Evolutionary conservation across 129 eudicot genomes (phyloP), one percentile per base, ranked within the genome.

Genomic region (sunflower (Helianthus annuus)): DNA sequence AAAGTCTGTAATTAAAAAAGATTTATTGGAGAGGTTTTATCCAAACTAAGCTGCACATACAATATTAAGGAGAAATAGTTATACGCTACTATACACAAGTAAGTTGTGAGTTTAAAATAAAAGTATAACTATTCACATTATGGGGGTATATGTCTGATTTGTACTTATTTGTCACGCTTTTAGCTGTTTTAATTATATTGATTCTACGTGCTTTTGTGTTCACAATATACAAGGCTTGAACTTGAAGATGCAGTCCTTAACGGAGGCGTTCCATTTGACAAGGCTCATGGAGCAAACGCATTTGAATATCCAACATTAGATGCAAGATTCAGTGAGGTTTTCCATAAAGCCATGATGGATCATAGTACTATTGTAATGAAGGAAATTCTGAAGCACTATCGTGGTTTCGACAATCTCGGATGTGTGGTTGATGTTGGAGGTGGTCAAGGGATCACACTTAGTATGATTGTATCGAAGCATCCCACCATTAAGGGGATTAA

Each of bases 341-440:
- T 81, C 22, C 76, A 81, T 52, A 76, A 71, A 38, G 75, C 63
- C 42, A 81, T 81, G 85, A 29, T 68, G 6, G 55, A 76, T 48
- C 66, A 56, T 45, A 76, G 78, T 1, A 66, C 71, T 6, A 81
- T 66, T 1, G 67, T 73, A 2, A 71, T 81, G 24, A 71, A 76
- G 3, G 64, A 72, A 71, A 48, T 81, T 55, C 71, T 81, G 13
- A 52, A 38, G 45, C 48, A 22, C 51, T 81, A 81, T 22, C 29
- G 44, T n/a, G 82, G 85, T 64, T 82, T 82, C 39, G 67, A 77
- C 39, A 48, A 67, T 48, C 57, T 77, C 1, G 62, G 77, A 24
- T 38, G 7, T 3, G 15, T 82, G 24, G 79, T 82, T 0, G 85
- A 82, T 72, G 80, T 82, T 1, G 85, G 85, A 27, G 85, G 85